Conservation (phyloP, 495 filamentous ascomycete species). For the Oleoguttula mirabilis region DNA sequence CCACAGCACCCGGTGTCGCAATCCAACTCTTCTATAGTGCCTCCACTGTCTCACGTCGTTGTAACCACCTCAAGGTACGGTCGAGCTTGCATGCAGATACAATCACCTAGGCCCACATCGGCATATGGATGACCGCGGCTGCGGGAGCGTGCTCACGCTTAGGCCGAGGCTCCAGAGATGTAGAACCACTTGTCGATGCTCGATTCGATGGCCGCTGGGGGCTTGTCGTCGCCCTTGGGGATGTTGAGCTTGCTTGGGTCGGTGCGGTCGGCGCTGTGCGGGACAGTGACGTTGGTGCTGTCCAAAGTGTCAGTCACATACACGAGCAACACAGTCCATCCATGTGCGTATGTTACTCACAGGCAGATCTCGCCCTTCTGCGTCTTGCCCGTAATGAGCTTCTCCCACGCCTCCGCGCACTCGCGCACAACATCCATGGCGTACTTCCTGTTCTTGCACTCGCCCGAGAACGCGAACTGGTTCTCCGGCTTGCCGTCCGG, state of each 20-base stretch:
- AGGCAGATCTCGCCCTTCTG: slow-evolving; percentile 61
- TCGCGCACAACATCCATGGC: slow-evolving; percentile 89
- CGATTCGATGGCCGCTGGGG: slow-evolving; percentile 80
- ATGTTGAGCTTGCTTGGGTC: slow-evolving; percentile 54
- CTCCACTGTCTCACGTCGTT: too few relatives aligned
- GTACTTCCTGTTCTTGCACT: slow-evolving; percentile 99
- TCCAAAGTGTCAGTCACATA: neutral
- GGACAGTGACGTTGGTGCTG: slow-evolving; percentile 68
- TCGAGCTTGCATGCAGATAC: too few relatives aligned
- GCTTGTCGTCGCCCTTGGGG: slow-evolving; percentile 60
- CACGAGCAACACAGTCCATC: too few relatives aligned
- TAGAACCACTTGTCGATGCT: slow-evolving; percentile 99
- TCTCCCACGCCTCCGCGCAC: slow-evolving; percentile 95
- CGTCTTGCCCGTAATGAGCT: slow-evolving; percentile 80
- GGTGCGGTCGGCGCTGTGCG: slow-evolving; percentile 55
- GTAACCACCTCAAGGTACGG: too few relatives aligned
- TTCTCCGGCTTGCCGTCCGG: slow-evolving; percentile 99
- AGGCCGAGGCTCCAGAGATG: slow-evolving; percentile 93
- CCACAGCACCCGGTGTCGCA: too few relatives aligned
- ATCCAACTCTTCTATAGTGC: too few relatives aligned
- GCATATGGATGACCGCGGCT: too few relatives aligned
- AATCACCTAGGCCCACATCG: too few relatives aligned
- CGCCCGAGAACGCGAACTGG: slow-evolving; percentile 99
- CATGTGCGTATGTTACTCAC: too few relatives aligned
- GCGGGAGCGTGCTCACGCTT: too few relatives aligned